phyloP scores from a whole-genome alignment of 2,329 filamentous ascomycete species.

The Pyricularia pennisetigena region DNA sequence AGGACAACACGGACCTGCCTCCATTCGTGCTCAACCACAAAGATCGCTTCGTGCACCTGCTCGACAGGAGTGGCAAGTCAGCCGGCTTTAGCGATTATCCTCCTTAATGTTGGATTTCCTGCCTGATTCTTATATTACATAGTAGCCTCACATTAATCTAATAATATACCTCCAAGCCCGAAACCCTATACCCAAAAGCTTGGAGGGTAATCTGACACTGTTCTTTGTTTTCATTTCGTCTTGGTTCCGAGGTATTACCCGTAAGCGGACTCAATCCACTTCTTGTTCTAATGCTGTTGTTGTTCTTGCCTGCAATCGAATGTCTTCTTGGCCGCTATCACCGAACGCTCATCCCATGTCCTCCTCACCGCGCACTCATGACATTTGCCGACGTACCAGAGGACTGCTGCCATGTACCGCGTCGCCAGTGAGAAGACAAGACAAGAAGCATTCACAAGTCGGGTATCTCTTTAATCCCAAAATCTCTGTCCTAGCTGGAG shows the following conservation, averaged over 20 bases:
- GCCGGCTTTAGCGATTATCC: slow-evolving; percentile 40
- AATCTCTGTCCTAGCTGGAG: background rate
- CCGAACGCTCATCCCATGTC: background rate
- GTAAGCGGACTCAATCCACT: background rate
- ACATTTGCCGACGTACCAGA: background rate
- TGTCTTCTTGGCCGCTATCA: background rate
- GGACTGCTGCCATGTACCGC: background rate
- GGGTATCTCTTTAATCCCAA: too few relatives aligned
- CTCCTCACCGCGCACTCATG: background rate
- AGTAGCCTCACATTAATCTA: background rate
- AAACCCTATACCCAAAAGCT: background rate
- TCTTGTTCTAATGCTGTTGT: background rate
- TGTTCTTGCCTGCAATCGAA: background rate
- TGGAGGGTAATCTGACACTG: background rate
- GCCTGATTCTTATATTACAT: background rate
- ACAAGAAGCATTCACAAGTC: background rate
- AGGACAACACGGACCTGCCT: slow-evolving; percentile 43
- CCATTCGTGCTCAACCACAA: slow-evolving; percentile 28
- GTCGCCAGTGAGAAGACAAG: background rate
- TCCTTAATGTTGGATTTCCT: background rate
- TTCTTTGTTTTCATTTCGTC: background rate
- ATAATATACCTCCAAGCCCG: background rate
- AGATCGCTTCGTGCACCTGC: slow-evolving; percentile 32
- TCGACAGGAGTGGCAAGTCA: slow-evolving; percentile 31
- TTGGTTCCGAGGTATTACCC: background rate